Evolutionary conservation across 106 monocot species (phyloP).

Genomic region (Dendrobium nobile): DNA sequence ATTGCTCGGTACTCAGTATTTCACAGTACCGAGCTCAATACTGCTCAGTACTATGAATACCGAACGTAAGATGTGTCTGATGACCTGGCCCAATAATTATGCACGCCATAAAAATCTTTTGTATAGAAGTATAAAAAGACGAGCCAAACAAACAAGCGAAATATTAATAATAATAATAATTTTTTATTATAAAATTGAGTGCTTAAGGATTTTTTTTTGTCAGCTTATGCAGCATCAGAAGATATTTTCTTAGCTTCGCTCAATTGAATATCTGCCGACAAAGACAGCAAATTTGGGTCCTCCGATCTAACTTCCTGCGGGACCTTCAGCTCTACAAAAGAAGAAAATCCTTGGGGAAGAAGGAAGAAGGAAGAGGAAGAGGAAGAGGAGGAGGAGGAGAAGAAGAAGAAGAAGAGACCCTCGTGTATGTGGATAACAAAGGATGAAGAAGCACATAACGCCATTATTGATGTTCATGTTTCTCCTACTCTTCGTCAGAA

Average conservation of each 20-base stretch:
- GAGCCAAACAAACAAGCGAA: neutral
- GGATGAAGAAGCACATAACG: neutral
- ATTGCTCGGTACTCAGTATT: too few species aligned
- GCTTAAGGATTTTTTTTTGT: neutral
- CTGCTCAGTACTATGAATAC: too few species aligned
- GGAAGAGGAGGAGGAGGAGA: neutral
- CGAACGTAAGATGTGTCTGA: too few species aligned
- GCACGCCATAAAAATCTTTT: too few species aligned
- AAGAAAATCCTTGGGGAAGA: neutral
- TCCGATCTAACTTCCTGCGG: neutral
- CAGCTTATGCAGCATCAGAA: neutral
- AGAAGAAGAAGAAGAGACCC: neutral
- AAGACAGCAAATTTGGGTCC: too few species aligned
- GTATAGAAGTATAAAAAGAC: neutral
- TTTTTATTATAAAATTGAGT: neutral
- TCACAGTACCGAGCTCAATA: too few species aligned
- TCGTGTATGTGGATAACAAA: neutral
- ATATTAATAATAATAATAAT: neutral
- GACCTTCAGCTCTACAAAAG: neutral
- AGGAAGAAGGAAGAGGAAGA: neutral
- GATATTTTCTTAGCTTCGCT: too few species aligned
- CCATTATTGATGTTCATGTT: neutral
- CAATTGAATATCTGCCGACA: too few species aligned
- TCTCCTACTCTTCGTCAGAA: neutral
- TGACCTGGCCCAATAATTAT: too few species aligned